Evolutionary conservation across 129 eudicot genomes (phyloP).

Genomic region (Artemisia annua): DNA sequence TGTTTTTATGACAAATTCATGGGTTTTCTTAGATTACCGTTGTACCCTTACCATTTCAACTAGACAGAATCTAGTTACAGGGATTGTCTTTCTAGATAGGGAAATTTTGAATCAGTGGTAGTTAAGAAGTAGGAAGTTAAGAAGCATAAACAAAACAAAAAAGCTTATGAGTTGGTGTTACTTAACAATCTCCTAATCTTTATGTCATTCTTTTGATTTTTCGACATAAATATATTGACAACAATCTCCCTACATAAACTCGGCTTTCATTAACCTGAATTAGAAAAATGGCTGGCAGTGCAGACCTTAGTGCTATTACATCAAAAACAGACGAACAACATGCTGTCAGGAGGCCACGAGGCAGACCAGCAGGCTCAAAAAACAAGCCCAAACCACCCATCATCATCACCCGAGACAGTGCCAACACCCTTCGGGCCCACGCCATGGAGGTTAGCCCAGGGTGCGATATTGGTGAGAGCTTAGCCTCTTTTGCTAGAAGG

Average conservation of each 20-base stretch:
- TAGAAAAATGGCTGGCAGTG: conserved; percentile 47
- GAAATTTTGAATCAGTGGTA: conserved; percentile 7
- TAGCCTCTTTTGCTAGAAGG: conserved; percentile 49
- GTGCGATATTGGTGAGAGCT: conserved; percentile 56
- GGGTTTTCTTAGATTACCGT: background rate
- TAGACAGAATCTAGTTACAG: background rate
- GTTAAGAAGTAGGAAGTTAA: conserved; percentile 51
- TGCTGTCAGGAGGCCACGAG: conserved; percentile 53
- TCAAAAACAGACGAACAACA: conserved; percentile 32
- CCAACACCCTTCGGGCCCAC: conserved; percentile 62
- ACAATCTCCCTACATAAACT: conserved; percentile 52
- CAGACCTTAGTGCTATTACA: conserved; percentile 20
- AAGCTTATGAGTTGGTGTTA: conserved; percentile 33
- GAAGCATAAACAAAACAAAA: conserved; percentile 21
- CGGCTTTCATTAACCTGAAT: background rate
- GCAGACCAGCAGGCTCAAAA: conserved; percentile 73
- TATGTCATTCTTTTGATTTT: conserved; percentile 52
- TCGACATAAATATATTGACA: conserved; percentile 34
- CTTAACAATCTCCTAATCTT: conserved; percentile 70
- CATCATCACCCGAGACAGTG: conserved; percentile 66
- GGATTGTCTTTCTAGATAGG: conserved; percentile 20
- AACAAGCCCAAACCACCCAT: conserved; percentile 78
- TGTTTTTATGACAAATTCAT: background rate
- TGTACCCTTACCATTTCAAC: conserved; percentile 1
- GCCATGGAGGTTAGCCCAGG: conserved; percentile 71